Base-by-base conservation (phyloP, 2,329 filamentous ascomycete genomes). In the Cladophialophora carrionii region DNA sequence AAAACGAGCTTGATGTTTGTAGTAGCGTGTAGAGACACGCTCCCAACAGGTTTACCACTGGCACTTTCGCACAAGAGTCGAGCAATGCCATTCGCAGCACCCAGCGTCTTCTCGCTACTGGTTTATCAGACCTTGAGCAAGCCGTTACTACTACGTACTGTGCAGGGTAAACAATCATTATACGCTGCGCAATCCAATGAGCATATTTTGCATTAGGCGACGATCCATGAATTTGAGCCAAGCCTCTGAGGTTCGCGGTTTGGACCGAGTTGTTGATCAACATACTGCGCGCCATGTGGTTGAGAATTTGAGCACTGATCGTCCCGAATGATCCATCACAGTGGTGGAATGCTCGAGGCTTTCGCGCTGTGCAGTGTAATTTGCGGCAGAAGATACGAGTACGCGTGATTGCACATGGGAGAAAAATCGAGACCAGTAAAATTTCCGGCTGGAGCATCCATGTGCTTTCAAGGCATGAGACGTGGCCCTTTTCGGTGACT, bases 331-430 rank as follows among this genome's bases (percentile, higher is more conserved):
- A 43, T 17, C 14, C 37, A 43, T n/a, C 17, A n/a, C 17, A 22
- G 31, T 20, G 8, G 31, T 60, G 20, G 43, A 53, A 60, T 60
- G 57, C 48, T 53, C 57, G 22, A 43, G 37, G 17, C 37, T n/a
- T 2, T 43, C 6, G 37, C 17, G 48, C 24, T 51, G 20, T 20
- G 48, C 4, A 31, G 56, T 29, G 7, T 24, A 37, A 3, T 10
- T 7, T 17, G 17, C 37, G 37, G 10, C 17, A 41, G 34, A 46
- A 43, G 26, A n/a, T 59, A 26, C 26, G 26, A 29, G 26, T 29
- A 29, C 26, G 26, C 26, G 26, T 14, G n/a, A 53, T 53, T 46
- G 61, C 51, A 54, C 46, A 63, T 59, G 61, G 58, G 59, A 63
- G 49, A 4, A 43, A 43, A 24, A 26, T 51, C 22, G 12, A 17